Evolutionary conservation across 768 basidiomycete species (phyloP), one percentile per base, ranked within the genome.

Genomic region (Xerocomus spinulosus): DNA sequence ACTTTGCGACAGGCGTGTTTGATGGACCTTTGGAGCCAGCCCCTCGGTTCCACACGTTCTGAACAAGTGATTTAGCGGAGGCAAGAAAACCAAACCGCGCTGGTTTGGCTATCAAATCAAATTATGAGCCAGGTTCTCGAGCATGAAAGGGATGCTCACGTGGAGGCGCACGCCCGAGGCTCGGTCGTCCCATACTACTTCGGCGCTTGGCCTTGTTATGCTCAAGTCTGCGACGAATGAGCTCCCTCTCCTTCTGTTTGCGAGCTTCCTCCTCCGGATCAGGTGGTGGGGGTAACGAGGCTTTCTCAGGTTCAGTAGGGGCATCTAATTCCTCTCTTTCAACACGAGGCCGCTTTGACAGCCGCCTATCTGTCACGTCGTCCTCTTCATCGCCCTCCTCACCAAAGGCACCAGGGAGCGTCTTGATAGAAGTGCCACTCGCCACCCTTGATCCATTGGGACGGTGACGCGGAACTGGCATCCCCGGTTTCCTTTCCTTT

Each of bases 11-110:
- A 9, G 64, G 60, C 14, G 66, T 54, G 30, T 46, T 64, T 5
- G 67, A 56, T 9, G 53, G 24, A 9, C 59, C 42, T 42, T 61
- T 70, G 15, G 62, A 59, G 7, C 62, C 63, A 14, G 63, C 68
- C 21, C 75, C 79, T 54, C 83, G 73, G 55, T 80, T 81, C 85
- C 85, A 89, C 1, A 90, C 85, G 53, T 77, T 85, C 56, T 76
- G 72, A 4, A 89, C 86, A 3, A 89, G 68, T 1, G 79, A 77
- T 62, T 87, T 89, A 8, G 87, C 82, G 18, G 74, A 70, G 8
- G 82, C 75, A 6, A 90, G 64, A 70, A 90, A 87, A 2, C 85
- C 87, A 49, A 87, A 81, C 30, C 80, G 77, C 4, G 80, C 72
- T 2, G 79, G 57, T 48, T 67, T 68, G 17, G 55, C 44, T 72